Conservation (phyloP, 2,329 filamentous ascomycete genomes). For the Ascochyta viciae-villosae region DNA sequence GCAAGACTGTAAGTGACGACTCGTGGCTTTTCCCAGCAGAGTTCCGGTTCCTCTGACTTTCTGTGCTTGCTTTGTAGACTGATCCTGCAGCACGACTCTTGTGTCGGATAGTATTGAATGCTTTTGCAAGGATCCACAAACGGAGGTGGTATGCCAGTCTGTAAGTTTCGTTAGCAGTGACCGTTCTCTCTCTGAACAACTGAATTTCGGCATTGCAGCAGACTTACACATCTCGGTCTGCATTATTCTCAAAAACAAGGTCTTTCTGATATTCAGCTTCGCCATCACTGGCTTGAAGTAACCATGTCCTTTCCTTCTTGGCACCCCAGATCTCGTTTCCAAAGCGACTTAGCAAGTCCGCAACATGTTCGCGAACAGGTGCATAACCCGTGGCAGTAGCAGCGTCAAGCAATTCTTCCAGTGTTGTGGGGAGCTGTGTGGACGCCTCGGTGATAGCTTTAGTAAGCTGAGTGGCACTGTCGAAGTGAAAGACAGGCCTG, state of each 20-base stretch:
- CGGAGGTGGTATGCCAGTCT: conserved; percentile 12
- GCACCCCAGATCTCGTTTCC: conserved; percentile 7
- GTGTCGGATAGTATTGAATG: conserved; percentile 11
- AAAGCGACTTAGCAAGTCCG: background rate
- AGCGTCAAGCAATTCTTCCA: conserved; percentile 1
- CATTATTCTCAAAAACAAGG: background rate
- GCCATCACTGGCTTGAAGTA: conserved; percentile 1
- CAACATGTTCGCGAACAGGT: background rate
- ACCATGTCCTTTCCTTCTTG: background rate
- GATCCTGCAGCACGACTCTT: background rate
- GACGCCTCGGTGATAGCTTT: background rate
- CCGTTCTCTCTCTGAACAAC: too few species aligned
- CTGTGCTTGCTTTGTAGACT: background rate
- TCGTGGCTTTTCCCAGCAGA: background rate
- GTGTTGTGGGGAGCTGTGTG: background rate
- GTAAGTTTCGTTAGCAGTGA: background rate
- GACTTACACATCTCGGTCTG: conserved; percentile 5
- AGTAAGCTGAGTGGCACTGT: conserved; percentile 1
- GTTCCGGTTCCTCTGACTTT: background rate
- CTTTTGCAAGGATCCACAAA: conserved; percentile 13
- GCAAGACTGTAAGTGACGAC: background rate
- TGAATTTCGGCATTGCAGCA: background rate
- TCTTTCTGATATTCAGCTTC: conserved; percentile 6
- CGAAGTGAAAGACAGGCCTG: background rate
- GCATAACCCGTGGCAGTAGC: background rate